These are phyloP conservation scores for Poronia punctata DNA, from an alignment of 495 filamentous ascomycete genomes.

Conservation along the genomic window DNA sequence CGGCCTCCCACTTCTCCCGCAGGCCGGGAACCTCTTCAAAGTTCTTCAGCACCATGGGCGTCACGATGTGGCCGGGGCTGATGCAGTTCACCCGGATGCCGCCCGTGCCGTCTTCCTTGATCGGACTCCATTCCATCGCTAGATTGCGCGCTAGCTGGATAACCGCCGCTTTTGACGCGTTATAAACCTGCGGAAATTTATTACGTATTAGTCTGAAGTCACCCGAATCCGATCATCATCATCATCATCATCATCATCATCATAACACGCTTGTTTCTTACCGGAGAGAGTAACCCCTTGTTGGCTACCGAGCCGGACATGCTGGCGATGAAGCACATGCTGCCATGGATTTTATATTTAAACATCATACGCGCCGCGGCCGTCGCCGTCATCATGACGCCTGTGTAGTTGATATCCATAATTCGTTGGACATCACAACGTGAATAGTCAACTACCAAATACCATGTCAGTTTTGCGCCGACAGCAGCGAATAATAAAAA, in stretches of 20 bases:
- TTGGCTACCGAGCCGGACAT: conserved; percentile 72
- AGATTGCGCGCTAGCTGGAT: conserved; percentile 57
- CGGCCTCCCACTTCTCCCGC: conserved; percentile 53
- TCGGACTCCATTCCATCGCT: conserved; percentile 65
- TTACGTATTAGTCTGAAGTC: background rate
- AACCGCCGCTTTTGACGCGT: conserved; percentile 63
- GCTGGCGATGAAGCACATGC: conserved; percentile 64
- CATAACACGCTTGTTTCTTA: conserved; percentile 8
- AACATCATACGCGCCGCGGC: conserved; percentile 71
- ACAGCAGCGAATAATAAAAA: too few relatives aligned
- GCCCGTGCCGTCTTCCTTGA: conserved; percentile 31
- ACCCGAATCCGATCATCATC: background rate
- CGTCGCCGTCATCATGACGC: conserved; percentile 68
- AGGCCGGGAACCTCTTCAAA: conserved; percentile 58
- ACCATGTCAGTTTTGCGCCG: background rate
- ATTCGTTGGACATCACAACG: conserved; percentile 60
- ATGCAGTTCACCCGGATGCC: conserved; percentile 63
- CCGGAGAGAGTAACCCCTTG: conserved; percentile 57
- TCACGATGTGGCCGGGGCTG: conserved; percentile 64
- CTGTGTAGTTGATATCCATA: conserved; percentile 71
- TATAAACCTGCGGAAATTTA: conserved; percentile 43
- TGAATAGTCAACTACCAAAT: conserved; percentile 49
- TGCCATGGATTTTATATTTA: conserved; percentile 61
- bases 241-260: too few relatives aligned
- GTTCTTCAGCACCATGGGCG: conserved; percentile 63